Evolutionary conservation across 139 green algal species (phyloP), one percentile per base, ranked within the genome.

Genomic region (Dunaliella sp.): DNA sequence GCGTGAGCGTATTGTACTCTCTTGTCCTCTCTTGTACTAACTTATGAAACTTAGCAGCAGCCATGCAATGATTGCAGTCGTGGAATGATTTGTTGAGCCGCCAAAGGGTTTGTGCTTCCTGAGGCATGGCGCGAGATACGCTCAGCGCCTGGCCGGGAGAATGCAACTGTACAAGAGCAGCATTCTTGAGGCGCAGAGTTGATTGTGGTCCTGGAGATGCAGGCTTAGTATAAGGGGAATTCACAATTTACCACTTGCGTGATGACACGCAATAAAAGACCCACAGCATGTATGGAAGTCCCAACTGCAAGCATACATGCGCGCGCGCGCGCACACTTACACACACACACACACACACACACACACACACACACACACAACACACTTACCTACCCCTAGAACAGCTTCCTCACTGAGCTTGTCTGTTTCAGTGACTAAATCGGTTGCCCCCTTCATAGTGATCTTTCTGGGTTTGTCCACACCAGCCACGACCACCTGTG

Each of bases 371-470:
- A 65, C 16, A 16, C 7, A 65, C 7, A 16, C 48, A 16, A n/a
- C n/a, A n/a, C n/a, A n/a, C n/a, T n/a, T n/a, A n/a, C 16, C 28
- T 72, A 92, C 90, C 76, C 80, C 36, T 0, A 97, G 86, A 0
- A 95, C 81, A 1, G 92, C 91, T 16, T 91, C 89, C 89, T 97
- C 94, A 32, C 87, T 92, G 2, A 89, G 86, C n/a, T 89, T 88
- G 81, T 97, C 94, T 22, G 93, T 97, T 38, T 95, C 90, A 3
- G 95, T 97, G 2, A 96, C 93, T 80, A 97, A 85, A 83, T 97
- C 95, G 1, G 91, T 91, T 1, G 90, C 85, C 0, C 94, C 95
- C 87, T 97, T 97, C 86, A 90, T 93, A 31, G 87, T 88, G 36
- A 97, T 93, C 79, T 86, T 90, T 32, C 93, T 89, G 1, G 94